Percentiles rank a stretch among this genome's conserved stretches.
These are phyloP conservation scores for Xylaria curta DNA, from an alignment of 495 filamentous ascomycete genomes.

Conservation along the genomic window DNA sequence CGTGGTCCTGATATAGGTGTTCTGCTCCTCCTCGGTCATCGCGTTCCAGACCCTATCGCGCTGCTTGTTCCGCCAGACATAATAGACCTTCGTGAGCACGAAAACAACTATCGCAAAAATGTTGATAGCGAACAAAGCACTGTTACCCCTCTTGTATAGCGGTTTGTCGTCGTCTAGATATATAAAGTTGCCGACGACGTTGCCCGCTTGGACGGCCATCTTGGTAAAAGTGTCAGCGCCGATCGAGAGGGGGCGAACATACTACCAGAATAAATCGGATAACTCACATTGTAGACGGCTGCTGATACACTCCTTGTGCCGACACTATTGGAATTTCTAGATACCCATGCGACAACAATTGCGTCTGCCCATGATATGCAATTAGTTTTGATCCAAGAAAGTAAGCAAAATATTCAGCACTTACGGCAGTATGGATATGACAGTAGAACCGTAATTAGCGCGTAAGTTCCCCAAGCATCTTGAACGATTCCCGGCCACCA, in stretches of 20 bases:
- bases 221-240: conserved; percentile 17
- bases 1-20: conserved; percentile 46
- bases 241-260: background rate
- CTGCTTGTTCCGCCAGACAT: conserved; percentile 51
- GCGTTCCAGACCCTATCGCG: conserved; percentile 48
- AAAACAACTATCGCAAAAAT: conserved; percentile 42
- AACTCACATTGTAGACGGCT: conserved; percentile 63
- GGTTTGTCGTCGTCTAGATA: conserved; percentile 69
- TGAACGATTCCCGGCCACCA: conserved; percentile 42
- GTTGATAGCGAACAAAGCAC: conserved; percentile 63
- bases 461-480: conserved; percentile 61
- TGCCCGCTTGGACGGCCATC: conserved; percentile 71
- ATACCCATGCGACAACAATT: conserved; percentile 69
- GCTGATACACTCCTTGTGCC: conserved; percentile 70
- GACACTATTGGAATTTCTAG: conserved; percentile 71
- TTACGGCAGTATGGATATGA: conserved; percentile 49
- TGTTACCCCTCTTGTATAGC: conserved; percentile 69
- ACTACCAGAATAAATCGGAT: background rate
- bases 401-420: background rate
- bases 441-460: conserved; percentile 59
- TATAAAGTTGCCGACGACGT: conserved; percentile 57
- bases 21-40: conserved; percentile 47
- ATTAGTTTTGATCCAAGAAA: background rate
- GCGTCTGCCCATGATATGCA: conserved; percentile 46
- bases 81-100: conserved; percentile 51